Conservation (phyloP, 495 filamentous ascomycete genomes). For the Lasiosphaeriaceae sp. region DNA sequence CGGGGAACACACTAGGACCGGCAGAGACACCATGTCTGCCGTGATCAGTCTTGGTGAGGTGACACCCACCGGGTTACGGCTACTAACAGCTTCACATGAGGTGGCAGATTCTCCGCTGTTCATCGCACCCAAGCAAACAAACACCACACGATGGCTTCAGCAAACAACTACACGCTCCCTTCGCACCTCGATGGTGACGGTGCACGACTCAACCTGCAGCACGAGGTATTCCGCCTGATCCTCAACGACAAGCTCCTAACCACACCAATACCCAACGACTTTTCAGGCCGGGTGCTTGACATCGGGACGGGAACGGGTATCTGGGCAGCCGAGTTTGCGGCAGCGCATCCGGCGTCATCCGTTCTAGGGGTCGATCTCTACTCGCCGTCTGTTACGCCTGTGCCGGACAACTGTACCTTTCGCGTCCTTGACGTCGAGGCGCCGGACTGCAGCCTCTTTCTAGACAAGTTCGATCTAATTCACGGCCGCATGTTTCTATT, state of each 20-base stretch:
- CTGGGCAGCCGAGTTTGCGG: constrained; percentile 29
- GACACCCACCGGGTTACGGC: too few species aligned
- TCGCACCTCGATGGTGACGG: constrained; percentile 3
- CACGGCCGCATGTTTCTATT: constrained; percentile 56
- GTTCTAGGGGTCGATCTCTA: constrained; percentile 62
- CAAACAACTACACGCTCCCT: constrained; percentile 2
- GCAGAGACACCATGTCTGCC: too few species aligned
- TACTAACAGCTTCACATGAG: too few species aligned
- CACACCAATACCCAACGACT: background rate
- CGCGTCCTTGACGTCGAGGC: constrained; percentile 51
- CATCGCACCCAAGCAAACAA: too few species aligned
- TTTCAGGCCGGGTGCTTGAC: constrained; percentile 35
- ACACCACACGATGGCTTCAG: background rate
- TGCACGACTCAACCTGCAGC: constrained; percentile 2
- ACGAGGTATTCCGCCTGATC: constrained; percentile 1
- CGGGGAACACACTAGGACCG: too few species aligned
- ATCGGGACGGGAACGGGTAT: constrained; percentile 50
- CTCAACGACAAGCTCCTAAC: constrained; percentile 1
- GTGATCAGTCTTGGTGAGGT: too few species aligned
- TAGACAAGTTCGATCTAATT: constrained; percentile 58
- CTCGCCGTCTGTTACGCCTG: constrained; percentile 33
- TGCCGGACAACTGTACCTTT: constrained; percentile 46
- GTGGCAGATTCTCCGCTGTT: too few species aligned
- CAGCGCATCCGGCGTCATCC: constrained; percentile 46
- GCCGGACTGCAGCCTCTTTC: constrained; percentile 40